These are phyloP conservation scores for Vitis riparia DNA, from an alignment of 164 flowering plant genomes.

Conservation along the genomic window DNA sequence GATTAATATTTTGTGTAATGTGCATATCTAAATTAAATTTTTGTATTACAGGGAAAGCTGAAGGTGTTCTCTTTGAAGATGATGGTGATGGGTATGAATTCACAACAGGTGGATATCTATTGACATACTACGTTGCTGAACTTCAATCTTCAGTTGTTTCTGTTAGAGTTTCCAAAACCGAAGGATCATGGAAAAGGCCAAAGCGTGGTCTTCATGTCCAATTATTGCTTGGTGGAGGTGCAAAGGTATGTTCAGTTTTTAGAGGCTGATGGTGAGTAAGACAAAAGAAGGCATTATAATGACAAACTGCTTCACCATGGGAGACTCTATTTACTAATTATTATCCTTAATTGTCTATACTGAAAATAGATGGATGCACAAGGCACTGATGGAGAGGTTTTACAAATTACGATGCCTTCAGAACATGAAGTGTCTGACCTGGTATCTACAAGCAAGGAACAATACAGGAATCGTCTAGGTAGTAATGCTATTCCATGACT, in stretches of 20 bases:
- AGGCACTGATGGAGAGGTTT: conserved; percentile 81
- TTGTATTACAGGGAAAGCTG: conserved; percentile 69
- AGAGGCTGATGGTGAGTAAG: neutral
- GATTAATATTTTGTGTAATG: too few relatives aligned
- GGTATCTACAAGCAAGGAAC: conserved; percentile 39
- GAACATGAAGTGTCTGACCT: conserved; percentile 53
- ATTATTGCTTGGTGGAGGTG: conserved; percentile 77
- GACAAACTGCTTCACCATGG: neutral
- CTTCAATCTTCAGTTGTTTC: conserved; percentile 66
- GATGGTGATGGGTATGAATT: conserved; percentile 95
- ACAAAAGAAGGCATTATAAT: neutral
- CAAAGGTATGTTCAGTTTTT: conserved; percentile 49
- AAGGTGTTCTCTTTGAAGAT: conserved; percentile 89
- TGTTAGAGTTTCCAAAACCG: conserved; percentile 59
- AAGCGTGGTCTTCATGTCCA: conserved; percentile 70
- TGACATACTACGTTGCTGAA: conserved; percentile 79
- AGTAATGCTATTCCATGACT: conserved; percentile 2
- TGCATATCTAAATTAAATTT: neutral
- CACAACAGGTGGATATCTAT: conserved; percentile 59
- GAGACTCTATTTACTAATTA: neutral
- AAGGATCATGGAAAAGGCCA: conserved; percentile 88
- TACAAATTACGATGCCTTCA: conserved; percentile 69
- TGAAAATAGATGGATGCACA: conserved; percentile 66
- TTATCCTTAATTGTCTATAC: conserved; percentile 4
- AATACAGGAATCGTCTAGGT: conserved; percentile 63